phyloP scores from a whole-genome alignment of 768 basidiomycete species.

The Saitozyma sp. region DNA sequence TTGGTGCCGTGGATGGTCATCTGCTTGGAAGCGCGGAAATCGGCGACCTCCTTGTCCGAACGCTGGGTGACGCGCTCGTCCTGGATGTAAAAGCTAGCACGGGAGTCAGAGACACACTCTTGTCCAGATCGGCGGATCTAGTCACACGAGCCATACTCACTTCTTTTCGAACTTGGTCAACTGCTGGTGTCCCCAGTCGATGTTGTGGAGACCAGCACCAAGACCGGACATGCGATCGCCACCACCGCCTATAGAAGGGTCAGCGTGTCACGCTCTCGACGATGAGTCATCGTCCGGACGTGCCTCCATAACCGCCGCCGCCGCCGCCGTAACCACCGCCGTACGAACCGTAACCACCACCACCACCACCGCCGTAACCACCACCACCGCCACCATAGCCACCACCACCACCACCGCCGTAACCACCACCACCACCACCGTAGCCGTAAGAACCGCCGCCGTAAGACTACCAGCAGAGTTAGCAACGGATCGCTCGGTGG shows the following conservation, averaged over 20 bases:
- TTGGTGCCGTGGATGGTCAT: constrained; percentile 88
- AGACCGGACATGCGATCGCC: constrained; percentile 67
- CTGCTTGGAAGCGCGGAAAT: constrained; percentile 77
- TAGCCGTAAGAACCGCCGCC: constrained; percentile 21
- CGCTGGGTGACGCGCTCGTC: constrained; percentile 77
- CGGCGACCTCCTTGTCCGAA: constrained; percentile 81
- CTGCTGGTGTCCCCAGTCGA: constrained; percentile 78
- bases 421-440: constrained; percentile 12
- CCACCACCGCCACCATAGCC: constrained; percentile 19
- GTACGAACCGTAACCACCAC: constrained; percentile 26
- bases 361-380: constrained; percentile 20
- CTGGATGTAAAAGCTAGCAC: constrained; percentile 59
- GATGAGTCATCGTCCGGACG: constrained; percentile 43
- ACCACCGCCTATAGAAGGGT: constrained; percentile 37
- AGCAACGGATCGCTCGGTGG: background rate
- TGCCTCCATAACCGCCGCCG: constrained; percentile 52
- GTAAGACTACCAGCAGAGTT: constrained; percentile 14
- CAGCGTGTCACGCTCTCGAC: constrained; percentile 29
- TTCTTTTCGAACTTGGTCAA: constrained; percentile 94
- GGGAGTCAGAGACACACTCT: constrained; percentile 1
- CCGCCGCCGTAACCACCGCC: constrained; percentile 42
- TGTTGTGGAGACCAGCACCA: constrained; percentile 74
- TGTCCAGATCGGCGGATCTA: background rate
- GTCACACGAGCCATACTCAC: constrained; percentile 52
- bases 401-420: constrained; percentile 14